A percentile compares a stretch with the other conserved stretches of the same genome.
Conservation (phyloP, 805 yeast genomes). For the Candida andamanensis region DNA sequence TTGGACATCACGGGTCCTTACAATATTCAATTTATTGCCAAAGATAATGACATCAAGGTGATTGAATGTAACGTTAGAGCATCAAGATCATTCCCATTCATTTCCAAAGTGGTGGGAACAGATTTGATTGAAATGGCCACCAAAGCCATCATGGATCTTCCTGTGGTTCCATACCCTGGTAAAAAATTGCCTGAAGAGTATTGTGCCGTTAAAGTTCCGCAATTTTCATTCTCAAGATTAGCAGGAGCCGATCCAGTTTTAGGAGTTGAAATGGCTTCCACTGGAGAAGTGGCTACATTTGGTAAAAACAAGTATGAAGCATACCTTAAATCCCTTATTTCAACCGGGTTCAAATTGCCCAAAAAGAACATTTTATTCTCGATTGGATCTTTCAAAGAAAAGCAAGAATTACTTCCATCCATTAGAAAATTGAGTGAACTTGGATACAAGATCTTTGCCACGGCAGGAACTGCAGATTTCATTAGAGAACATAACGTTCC, state of each 20-base stretch:
- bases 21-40: slow-evolving; percentile 91
- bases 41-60: slow-evolving; percentile 70
- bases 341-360: slow-evolving; percentile 94
- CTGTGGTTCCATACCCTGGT: slow-evolving; percentile 85
- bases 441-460: slow-evolving; percentile 91
- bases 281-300: slow-evolving; percentile 97
- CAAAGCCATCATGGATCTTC: slow-evolving; percentile 78
- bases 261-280: slow-evolving; percentile 99
- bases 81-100: slow-evolving; percentile 98
- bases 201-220: slow-evolving; percentile 86
- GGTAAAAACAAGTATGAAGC: slow-evolving; percentile 97
- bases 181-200: slow-evolving; percentile 86
- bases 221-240: slow-evolving; percentile 94
- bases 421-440: slow-evolving; percentile 73
- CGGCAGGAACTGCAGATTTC: slow-evolving; percentile 99
- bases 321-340: slow-evolving; percentile 85
- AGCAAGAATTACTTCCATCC: slow-evolving; percentile 86
- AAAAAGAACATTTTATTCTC: slow-evolving; percentile 91
- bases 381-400: slow-evolving; percentile 95
- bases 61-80: slow-evolving; percentile 99
- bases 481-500: slow-evolving; percentile 92
- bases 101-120: slow-evolving; percentile 90
- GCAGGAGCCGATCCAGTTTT: slow-evolving; percentile 99
- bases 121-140: slow-evolving; percentile 95
- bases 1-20: slow-evolving; percentile 97